A percentile compares a stretch with the other conserved stretches of the same genome.
Evolutionary conservation across 768 basidiomycete genomes (phyloP).

Genomic region (Amanita fuliginea): DNA sequence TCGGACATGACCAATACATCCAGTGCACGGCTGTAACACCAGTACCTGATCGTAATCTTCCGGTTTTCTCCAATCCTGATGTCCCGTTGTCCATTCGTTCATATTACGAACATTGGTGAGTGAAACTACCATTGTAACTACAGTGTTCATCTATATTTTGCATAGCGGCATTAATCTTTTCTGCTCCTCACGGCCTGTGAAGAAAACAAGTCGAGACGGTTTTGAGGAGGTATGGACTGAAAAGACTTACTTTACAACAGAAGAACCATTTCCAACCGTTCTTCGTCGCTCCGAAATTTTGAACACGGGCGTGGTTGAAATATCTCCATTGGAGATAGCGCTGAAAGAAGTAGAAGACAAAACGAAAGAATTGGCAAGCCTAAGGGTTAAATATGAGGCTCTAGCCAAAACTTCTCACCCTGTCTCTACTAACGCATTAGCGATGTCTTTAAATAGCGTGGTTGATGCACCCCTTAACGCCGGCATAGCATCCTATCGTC

Average conservation of each 20-base stretch:
- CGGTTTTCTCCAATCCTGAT: slow-evolving; percentile 79
- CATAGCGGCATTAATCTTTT: slow-evolving; percentile 74
- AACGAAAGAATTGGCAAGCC: slow-evolving; percentile 62
- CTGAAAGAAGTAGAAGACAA: slow-evolving; percentile 71
- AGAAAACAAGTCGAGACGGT: slow-evolving; percentile 52
- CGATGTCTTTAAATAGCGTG: slow-evolving; percentile 78
- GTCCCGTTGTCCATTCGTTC: slow-evolving; percentile 69
- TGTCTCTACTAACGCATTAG: slow-evolving; percentile 69
- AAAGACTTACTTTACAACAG: slow-evolving; percentile 80
- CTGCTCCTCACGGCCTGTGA: slow-evolving; percentile 60
- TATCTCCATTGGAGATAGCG: slow-evolving; percentile 81
- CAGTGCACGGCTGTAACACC: slow-evolving; percentile 82
- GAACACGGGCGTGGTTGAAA: slow-evolving; percentile 55
- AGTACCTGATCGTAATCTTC: slow-evolving; percentile 66
- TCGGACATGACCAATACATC: slow-evolving; percentile 73
- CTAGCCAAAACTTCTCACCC: slow-evolving; percentile 65
- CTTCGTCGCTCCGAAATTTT: slow-evolving; percentile 83
- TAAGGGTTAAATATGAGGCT: slow-evolving; percentile 64
- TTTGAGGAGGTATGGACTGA: slow-evolving; percentile 77
- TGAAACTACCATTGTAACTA: neutral
- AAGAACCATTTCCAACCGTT: slow-evolving; percentile 86
- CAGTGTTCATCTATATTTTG: neutral
- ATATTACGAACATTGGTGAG: slow-evolving; percentile 81
- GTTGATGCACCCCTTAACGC: slow-evolving; percentile 75
- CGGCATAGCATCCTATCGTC: slow-evolving; percentile 71